Evolutionary conservation across 2,329 filamentous ascomycete species (phyloP).

Genomic region (Arthrinium phaeospermum): DNA sequence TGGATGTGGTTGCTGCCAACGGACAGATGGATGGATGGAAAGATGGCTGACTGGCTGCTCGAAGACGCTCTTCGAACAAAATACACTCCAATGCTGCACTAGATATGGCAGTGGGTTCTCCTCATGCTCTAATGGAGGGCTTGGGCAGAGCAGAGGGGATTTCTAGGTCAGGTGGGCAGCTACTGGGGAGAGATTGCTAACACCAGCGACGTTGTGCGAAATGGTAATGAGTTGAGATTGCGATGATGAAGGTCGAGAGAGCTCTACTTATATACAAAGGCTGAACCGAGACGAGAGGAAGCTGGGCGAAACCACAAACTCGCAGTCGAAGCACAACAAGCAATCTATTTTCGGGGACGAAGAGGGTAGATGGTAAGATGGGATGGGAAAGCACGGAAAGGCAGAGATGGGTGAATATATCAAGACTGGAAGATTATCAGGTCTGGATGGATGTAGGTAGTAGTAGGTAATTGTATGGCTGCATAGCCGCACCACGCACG

Average conservation of each 20-base stretch:
- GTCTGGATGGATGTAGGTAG: neutral
- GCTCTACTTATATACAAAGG: slow-evolving; percentile 29
- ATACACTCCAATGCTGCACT: slow-evolving; percentile 3
- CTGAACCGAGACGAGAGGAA: slow-evolving; percentile 25
- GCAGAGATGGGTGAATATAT: neutral
- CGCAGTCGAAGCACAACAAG: slow-evolving; percentile 24
- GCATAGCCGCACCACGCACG: slow-evolving; percentile 17
- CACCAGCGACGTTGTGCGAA: neutral
- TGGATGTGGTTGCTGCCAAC: neutral
- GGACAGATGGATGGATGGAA: neutral
- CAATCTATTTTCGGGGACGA: slow-evolving; percentile 32
- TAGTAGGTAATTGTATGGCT: neutral
- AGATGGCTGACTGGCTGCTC: neutral
- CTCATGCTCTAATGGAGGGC: slow-evolving; percentile 3
- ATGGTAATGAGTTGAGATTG: slow-evolving; percentile 24
- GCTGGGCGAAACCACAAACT: slow-evolving; percentile 28
- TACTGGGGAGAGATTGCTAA: slow-evolving; percentile 8
- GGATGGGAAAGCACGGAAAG: slow-evolving; percentile 27
- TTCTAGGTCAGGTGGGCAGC: slow-evolving; percentile 10
- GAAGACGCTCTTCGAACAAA: neutral
- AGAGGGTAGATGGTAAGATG: slow-evolving; percentile 25
- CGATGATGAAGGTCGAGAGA: slow-evolving; percentile 20
- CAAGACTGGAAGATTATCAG: slow-evolving; percentile 22
- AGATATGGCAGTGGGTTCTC: slow-evolving; percentile 6
- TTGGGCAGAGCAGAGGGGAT: slow-evolving; percentile 9